Evolutionary conservation across 1,284 basidiomycete species (phyloP).

Genomic region (Moniliella sp.): DNA sequence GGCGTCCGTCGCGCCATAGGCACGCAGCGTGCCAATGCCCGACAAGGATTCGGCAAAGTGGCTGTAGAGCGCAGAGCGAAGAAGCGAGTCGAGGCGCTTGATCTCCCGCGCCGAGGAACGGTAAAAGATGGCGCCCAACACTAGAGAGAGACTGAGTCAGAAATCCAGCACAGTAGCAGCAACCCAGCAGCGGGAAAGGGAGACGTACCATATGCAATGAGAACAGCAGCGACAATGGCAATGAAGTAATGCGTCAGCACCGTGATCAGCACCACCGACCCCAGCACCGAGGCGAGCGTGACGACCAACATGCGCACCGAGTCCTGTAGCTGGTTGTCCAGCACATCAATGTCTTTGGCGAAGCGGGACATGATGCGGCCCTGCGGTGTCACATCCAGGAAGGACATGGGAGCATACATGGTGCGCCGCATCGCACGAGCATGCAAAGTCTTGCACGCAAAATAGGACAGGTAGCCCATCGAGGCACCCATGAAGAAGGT

Average conservation of each 20-base stretch:
- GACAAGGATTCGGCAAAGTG: conserved; percentile 70
- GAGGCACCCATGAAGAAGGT: conserved; percentile 45
- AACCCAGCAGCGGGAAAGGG: background rate
- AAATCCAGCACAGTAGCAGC: background rate
- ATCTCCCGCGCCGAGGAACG: conserved; percentile 67
- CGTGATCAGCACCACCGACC: conserved; percentile 47
- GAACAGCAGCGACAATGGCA: conserved; percentile 36
- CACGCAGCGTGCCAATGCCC: conserved; percentile 65
- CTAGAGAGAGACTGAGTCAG: conserved; percentile 1
- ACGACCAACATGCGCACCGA: conserved; percentile 24
- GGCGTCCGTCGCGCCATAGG: conserved; percentile 40
- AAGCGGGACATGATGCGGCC: conserved; percentile 66
- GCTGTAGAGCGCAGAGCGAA: conserved; percentile 51
- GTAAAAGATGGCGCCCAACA: conserved; percentile 49
- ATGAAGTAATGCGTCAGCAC: conserved; percentile 49
- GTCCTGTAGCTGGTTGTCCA: conserved; percentile 48
- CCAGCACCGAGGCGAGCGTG: conserved; percentile 37
- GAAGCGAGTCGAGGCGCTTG: conserved; percentile 53
- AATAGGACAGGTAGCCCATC: conserved; percentile 47
- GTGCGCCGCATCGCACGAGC: conserved; percentile 41
- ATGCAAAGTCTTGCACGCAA: conserved; percentile 46
- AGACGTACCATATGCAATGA: conserved; percentile 25
- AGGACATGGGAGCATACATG: conserved; percentile 48
- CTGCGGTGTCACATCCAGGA: conserved; percentile 63
- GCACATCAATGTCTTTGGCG: conserved; percentile 54